phyloP scores from a whole-genome alignment of 768 basidiomycete genomes.

The Candolleomyces eurysporus region DNA sequence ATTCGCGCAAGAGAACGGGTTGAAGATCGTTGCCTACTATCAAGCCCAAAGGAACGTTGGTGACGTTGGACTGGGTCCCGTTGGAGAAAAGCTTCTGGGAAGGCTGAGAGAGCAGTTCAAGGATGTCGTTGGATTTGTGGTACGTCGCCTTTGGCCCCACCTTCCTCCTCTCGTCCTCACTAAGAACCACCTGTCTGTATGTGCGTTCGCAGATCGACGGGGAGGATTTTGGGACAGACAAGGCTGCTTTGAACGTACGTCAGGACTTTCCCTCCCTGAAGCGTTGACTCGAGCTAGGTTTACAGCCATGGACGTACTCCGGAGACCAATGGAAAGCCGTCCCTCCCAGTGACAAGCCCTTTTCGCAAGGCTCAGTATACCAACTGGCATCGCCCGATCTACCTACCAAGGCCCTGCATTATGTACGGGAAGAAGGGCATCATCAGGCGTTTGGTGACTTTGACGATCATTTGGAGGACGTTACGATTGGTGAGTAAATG shows the following conservation, averaged over 20 bases:
- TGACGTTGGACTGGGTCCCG: conserved; percentile 58
- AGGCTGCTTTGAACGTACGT: conserved; percentile 60
- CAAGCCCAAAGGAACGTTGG: conserved; percentile 68
- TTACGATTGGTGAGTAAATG: conserved; percentile 44
- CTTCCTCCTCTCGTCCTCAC: not conserved
- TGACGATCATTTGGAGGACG: conserved; percentile 80
- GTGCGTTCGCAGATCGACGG: conserved; percentile 43
- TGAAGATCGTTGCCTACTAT: conserved; percentile 70
- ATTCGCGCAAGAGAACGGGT: conserved; percentile 52
- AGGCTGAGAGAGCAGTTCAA: conserved; percentile 53
- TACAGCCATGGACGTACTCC: conserved; percentile 52
- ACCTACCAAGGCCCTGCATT: conserved; percentile 44
- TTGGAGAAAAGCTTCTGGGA: conserved; percentile 61
- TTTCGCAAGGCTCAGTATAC: conserved; percentile 44
- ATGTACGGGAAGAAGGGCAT: conserved; percentile 46
- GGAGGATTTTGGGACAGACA: conserved; percentile 48
- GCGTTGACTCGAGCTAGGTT: not conserved
- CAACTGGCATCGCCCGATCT: conserved; percentile 44
- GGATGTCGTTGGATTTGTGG: conserved; percentile 69
- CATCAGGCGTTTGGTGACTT: conserved; percentile 73
- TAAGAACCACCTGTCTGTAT: too few species aligned
- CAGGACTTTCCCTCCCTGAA: not conserved
- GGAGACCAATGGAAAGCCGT: conserved; percentile 47
- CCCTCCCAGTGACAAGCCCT: conserved; percentile 35
- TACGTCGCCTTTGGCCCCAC: conserved; percentile 29